Evolutionary conservation across 768 basidiomycete species (phyloP).

Genomic region (Mrakia gelida): DNA sequence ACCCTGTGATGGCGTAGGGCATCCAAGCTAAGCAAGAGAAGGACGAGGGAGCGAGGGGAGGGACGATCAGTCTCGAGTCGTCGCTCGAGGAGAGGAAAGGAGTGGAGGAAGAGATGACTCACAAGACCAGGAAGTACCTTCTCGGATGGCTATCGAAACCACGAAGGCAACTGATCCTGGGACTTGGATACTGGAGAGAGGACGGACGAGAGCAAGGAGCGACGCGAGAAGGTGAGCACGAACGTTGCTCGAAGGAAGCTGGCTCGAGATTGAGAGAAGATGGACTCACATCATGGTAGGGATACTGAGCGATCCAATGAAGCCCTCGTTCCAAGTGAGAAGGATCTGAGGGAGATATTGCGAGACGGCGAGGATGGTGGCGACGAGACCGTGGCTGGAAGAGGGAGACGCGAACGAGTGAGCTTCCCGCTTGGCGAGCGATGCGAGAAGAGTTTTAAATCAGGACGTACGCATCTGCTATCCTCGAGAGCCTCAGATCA

Average conservation of each 20-base stretch:
- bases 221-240: neutral
- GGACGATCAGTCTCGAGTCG: neutral
- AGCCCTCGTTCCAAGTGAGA: conserved; percentile 55
- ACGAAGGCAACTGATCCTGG: conserved; percentile 88
- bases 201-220: neutral
- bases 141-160: conserved; percentile 68
- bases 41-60: neutral
- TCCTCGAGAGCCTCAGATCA: conserved; percentile 25
- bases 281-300: conserved; percentile 67
- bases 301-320: conserved; percentile 89
- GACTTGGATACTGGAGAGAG: conserved; percentile 63
- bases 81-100: neutral
- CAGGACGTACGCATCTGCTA: conserved; percentile 22
- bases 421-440: neutral
- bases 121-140: conserved; percentile 35
- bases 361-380: conserved; percentile 68
- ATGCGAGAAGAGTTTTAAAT: neutral
- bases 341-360: conserved; percentile 87
- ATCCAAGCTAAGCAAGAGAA: conserved; percentile 59
- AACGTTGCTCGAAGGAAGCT: neutral
- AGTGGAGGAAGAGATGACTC: neutral
- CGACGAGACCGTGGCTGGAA: conserved; percentile 63
- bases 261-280: neutral
- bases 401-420: conserved; percentile 41
- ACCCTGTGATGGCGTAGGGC: conserved; percentile 54